phyloP scores from a whole-genome alignment of 495 filamentous ascomycete species.

The Aspergillus nanangensis region DNA sequence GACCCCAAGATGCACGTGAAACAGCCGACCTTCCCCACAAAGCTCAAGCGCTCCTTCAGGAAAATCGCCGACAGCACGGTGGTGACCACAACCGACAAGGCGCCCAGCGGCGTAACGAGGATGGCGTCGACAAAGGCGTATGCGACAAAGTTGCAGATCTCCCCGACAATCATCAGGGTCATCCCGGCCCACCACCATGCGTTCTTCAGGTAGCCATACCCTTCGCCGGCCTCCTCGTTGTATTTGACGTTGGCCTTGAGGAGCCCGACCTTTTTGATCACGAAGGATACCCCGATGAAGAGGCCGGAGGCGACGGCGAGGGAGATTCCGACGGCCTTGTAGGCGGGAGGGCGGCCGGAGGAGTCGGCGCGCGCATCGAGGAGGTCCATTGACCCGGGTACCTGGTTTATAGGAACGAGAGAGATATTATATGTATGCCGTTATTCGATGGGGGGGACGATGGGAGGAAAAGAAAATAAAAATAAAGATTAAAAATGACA shows the following conservation, averaged over 20 bases:
- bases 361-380: constrained; percentile 45
- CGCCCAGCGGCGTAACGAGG: constrained; percentile 89
- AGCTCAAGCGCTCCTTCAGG: constrained; percentile 89
- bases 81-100: constrained; percentile 92
- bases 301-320: constrained; percentile 84
- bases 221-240: constrained; percentile 92
- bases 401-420: too few relatives aligned
- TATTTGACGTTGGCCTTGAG: constrained; percentile 94
- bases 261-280: constrained; percentile 89
- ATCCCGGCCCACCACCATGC: constrained; percentile 94
- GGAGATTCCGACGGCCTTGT: constrained; percentile 84
- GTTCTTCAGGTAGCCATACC: constrained; percentile 98
- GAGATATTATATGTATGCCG: too few relatives aligned
- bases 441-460: not conserved
- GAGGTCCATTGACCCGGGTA: constrained; percentile 40
- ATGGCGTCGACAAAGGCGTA: constrained; percentile 98
- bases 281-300: constrained; percentile 95
- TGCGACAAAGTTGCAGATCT: constrained; percentile 95
- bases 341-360: constrained; percentile 52
- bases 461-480: constrained; percentile 7
- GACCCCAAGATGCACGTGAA: constrained; percentile 93
- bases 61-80: constrained; percentile 94
- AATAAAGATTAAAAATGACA: too few relatives aligned
- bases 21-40: constrained; percentile 94
- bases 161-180: constrained; percentile 95